Conservation (phyloP, 2,329 filamentous ascomycete genomes). For the Aspergillus terreus region DNA sequence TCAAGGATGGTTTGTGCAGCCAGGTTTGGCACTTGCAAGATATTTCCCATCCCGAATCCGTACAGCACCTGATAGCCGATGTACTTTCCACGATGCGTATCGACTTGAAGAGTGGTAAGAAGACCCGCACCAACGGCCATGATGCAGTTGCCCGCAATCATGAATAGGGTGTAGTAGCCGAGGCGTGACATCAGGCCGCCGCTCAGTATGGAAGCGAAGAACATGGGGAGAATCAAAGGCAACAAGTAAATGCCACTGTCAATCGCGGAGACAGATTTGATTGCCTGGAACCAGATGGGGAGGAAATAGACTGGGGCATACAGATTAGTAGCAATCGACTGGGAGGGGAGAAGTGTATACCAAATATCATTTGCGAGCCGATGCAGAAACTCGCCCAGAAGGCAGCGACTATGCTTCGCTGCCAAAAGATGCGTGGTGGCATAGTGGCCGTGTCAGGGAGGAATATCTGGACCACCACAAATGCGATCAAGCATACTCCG, state of each 20-base stretch:
- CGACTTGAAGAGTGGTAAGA: conserved; percentile 29
- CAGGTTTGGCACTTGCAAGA: conserved; percentile 33
- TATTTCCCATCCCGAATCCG: conserved; percentile 33
- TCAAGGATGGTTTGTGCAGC: conserved; percentile 32
- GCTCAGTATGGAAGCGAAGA: conserved; percentile 25
- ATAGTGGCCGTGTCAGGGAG: conserved; percentile 25
- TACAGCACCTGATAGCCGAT: conserved; percentile 38
- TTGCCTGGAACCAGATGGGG: conserved; percentile 41
- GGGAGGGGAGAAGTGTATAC: background rate
- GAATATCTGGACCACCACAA: conserved; percentile 22
- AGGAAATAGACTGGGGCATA: conserved; percentile 19
- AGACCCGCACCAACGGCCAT: conserved; percentile 33
- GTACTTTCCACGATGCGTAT: conserved; percentile 30
- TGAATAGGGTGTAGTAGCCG: conserved; percentile 39
- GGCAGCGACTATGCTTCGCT: conserved; percentile 13
- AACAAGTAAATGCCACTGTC: conserved; percentile 35
- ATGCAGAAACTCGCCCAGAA: conserved; percentile 8
- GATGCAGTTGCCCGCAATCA: conserved; percentile 27
- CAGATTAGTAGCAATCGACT: background rate
- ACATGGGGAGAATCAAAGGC: conserved; percentile 27
- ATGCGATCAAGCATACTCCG: conserved; percentile 17
- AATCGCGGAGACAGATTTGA: conserved; percentile 28
- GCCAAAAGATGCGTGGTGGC: conserved; percentile 21
- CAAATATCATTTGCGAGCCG: conserved; percentile 2
- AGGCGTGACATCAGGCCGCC: conserved; percentile 26